These are phyloP conservation scores for Pleurostoma richardsiae DNA, from an alignment of 2,329 filamentous ascomycete species.

Conservation along the genomic window DNA sequence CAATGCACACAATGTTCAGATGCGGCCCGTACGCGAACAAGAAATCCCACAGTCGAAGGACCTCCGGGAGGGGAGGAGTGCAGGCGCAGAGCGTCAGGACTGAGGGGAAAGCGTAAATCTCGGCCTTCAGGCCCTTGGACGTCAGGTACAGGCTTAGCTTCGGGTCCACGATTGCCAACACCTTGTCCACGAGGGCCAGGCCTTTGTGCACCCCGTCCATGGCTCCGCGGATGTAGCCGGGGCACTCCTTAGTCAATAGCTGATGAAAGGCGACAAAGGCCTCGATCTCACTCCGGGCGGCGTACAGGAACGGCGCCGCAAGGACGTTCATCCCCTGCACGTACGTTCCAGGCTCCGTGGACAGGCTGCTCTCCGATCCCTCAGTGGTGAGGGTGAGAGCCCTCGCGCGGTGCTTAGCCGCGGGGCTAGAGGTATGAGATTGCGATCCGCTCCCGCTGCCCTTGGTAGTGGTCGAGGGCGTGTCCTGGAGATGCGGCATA, in stretches of 20 bases:
- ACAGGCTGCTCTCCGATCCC: constrained; percentile 52
- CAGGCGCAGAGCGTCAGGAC: constrained; percentile 94
- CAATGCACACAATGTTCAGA: constrained; percentile 92
- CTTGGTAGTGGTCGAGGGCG: constrained; percentile 17
- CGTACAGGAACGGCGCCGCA: constrained; percentile 91
- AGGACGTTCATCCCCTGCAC: constrained; percentile 99
- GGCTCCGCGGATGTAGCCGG: constrained; percentile 88
- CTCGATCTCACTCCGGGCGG: constrained; percentile 88
- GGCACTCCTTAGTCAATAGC: constrained; percentile 82
- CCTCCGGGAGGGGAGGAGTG: constrained; percentile 90
- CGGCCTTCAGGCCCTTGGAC: constrained; percentile 81
- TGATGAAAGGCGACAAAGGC: constrained; percentile 88
- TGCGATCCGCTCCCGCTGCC: constrained; percentile 16
- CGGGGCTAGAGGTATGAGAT: constrained; percentile 34
- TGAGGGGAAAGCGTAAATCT: constrained; percentile 94
- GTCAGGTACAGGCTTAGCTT: constrained; percentile 81
- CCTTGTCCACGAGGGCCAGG: constrained; percentile 84
- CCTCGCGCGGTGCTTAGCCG: constrained; percentile 45
- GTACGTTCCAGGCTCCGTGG: constrained; percentile 73
- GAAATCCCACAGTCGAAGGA: constrained; percentile 93
- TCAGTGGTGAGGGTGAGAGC: constrained; percentile 59
- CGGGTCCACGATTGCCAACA: constrained; percentile 84
- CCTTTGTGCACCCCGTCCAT: constrained; percentile 98
- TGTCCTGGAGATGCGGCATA: constrained; percentile 22
- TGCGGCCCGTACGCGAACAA: constrained; percentile 93